Base-by-base conservation (phyloP, 768 basidiomycete genomes). In the Suillus alpinus region DNA sequence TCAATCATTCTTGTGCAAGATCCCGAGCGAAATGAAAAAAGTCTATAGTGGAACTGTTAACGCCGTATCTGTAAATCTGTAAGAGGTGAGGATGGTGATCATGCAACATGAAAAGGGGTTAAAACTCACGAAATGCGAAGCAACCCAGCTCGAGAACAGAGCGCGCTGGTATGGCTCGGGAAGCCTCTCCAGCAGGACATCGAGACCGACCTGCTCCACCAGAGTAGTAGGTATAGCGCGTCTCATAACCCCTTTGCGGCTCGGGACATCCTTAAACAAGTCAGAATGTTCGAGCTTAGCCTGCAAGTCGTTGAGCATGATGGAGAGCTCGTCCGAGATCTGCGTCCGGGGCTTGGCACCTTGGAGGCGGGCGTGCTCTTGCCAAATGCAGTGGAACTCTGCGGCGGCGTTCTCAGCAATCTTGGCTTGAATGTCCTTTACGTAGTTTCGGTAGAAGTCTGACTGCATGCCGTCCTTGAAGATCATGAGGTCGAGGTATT, bases 241-340 rank as follows among this genome's bases (percentile, higher is more conserved):
- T n/a, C 77, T 69, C 67, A 99, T 81, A 23, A 98, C 97, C 34
- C 87, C 89, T 71, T 77, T 81, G 63, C 88, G 78, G 68, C 89
- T 92, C 23, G 88, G 83, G 51, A 80, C 64, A 74, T 97, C 92
- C 32, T 94, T 89, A 68, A 90, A 98, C 67, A 98, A 76, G 72
- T 94, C 90, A 1, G 92, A 93, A 58, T 81, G 78, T 79, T 98
- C 97, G 58, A 99, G 83, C 74, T 98, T 94, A 26, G 89, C 88
- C 71, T 98, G 96, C 26, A 99, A 83, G 64, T 88, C 85, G 76
- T 96, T 97, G 67, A 99, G 82, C 31, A 86, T 91, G 61, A 81
- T 88, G 47, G 91, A 93, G 34, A 99, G 85, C 76, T 98, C 93
- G 74, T 99, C 97, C n/a, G 95, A 95, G 73, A 98, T 95, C 64